These are phyloP conservation scores for Clonostachys rhizophaga DNA, from an alignment of 2,329 filamentous ascomycete genomes.

Conservation along the genomic window DNA sequence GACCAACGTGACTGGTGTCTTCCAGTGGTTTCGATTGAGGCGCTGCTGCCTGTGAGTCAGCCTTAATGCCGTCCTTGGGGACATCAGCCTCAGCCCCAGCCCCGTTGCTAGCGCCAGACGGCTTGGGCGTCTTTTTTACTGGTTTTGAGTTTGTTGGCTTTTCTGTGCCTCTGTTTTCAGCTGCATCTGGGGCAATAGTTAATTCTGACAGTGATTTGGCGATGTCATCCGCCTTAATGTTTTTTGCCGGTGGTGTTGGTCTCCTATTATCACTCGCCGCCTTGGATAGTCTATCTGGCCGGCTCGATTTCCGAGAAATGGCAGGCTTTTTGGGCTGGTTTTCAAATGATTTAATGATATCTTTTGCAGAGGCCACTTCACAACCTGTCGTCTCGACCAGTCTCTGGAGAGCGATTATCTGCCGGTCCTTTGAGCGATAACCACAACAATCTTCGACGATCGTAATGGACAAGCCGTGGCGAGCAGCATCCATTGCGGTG, in stretches of 20 bases:
- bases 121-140: too few relatives aligned
- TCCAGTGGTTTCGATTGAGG: too few relatives aligned
- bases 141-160: too few relatives aligned
- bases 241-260: constrained; percentile 1
- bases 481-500: constrained; percentile 84
- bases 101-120: too few relatives aligned
- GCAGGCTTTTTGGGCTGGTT: constrained; percentile 8
- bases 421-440: constrained; percentile 65
- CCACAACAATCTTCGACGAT: constrained; percentile 87
- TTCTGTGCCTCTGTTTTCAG: too few relatives aligned
- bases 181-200: too few relatives aligned
- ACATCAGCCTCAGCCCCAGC: too few relatives aligned
- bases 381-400: constrained; percentile 75
- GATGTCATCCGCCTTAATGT: too few relatives aligned
- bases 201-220: too few relatives aligned
- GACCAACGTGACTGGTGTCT: too few relatives aligned
- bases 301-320: constrained; percentile 2
- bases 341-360: constrained; percentile 38
- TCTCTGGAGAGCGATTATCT: constrained; percentile 64
- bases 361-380: constrained; percentile 52
- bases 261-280: background rate
- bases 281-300: too few relatives aligned
- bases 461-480: constrained; percentile 82
- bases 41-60: too few relatives aligned
- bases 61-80: background rate